Percentiles rank a stretch among this genome's conserved stretches.
Evolutionary conservation across 2,329 filamentous ascomycete species (phyloP).

Genomic region (Colletotrichum limetticola): DNA sequence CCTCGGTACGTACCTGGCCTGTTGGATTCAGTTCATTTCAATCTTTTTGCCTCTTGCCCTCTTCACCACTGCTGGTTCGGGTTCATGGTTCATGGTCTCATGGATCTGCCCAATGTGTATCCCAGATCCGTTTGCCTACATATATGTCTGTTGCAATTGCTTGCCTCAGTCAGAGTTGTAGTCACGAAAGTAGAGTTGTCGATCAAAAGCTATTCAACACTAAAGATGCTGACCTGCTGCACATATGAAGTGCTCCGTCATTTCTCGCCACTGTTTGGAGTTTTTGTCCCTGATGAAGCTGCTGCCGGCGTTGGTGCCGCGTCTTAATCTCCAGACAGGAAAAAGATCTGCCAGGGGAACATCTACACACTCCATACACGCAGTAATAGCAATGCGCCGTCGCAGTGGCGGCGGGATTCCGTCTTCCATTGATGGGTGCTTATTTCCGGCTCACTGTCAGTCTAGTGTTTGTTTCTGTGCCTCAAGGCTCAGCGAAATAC

Average conservation of each 20-base stretch:
- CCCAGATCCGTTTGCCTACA: neutral
- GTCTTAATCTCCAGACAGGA: neutral
- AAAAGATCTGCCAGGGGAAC: neutral
- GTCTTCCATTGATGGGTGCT: neutral
- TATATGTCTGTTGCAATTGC: neutral
- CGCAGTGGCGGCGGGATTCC: neutral
- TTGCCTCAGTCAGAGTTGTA: neutral
- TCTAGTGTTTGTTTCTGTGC: too few species aligned
- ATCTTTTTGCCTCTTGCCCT: neutral
- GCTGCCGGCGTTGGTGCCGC: neutral
- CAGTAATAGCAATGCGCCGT: neutral
- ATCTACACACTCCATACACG: too few species aligned
- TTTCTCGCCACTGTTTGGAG: conserved; percentile 3
- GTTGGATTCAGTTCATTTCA: conserved; percentile 4
- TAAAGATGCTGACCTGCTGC: neutral
- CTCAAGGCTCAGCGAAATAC: too few species aligned
- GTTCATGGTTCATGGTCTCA: neutral
- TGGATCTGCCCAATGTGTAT: too few species aligned
- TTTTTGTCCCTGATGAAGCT: neutral
- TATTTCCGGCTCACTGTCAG: neutral
- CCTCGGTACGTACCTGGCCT: neutral
- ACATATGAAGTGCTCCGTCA: neutral
- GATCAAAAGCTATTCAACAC: neutral
- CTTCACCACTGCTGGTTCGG: too few species aligned
- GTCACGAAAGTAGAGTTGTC: neutral